Evolutionary conservation across 768 basidiomycete species (phyloP).

Genomic region (Gymnopilus junonius): DNA sequence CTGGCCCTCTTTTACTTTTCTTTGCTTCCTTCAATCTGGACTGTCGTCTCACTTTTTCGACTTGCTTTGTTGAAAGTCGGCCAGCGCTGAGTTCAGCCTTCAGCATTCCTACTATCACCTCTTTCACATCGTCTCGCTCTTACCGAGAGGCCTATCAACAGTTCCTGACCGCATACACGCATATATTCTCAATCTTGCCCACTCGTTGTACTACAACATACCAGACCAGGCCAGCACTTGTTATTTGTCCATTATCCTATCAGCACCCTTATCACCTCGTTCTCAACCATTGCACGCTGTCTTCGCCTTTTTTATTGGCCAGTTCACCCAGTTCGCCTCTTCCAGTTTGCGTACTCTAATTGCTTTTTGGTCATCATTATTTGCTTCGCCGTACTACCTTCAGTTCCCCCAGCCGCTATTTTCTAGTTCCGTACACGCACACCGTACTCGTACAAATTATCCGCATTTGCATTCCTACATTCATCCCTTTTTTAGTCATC

Average conservation of each 20-base stretch:
- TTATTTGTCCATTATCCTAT: background rate
- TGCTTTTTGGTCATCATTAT: background rate
- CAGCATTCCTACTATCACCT: background rate
- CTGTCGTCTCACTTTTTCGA: background rate
- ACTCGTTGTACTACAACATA: background rate
- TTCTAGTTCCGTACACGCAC: background rate
- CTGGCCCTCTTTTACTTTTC: slow-evolving; percentile 3
- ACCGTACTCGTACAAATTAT: background rate
- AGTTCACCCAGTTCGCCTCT: background rate
- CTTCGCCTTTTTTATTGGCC: background rate
- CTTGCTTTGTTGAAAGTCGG: background rate
- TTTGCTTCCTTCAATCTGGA: background rate
- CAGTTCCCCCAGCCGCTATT: background rate
- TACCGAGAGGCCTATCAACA: background rate
- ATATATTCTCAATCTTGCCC: background rate
- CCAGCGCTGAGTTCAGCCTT: background rate
- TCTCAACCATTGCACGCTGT: background rate
- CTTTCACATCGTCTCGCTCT: background rate
- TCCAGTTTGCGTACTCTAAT: background rate
- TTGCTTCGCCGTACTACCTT: background rate
- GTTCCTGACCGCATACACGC: background rate
- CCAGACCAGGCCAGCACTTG: background rate
- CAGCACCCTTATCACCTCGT: background rate
- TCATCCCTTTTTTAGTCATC: slow-evolving; percentile 9
- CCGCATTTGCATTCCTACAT: slow-evolving; percentile 10